These are phyloP conservation scores for Puccinia novopanici DNA, from an alignment of 1,284 basidiomycete species.

Conservation along the genomic window DNA sequence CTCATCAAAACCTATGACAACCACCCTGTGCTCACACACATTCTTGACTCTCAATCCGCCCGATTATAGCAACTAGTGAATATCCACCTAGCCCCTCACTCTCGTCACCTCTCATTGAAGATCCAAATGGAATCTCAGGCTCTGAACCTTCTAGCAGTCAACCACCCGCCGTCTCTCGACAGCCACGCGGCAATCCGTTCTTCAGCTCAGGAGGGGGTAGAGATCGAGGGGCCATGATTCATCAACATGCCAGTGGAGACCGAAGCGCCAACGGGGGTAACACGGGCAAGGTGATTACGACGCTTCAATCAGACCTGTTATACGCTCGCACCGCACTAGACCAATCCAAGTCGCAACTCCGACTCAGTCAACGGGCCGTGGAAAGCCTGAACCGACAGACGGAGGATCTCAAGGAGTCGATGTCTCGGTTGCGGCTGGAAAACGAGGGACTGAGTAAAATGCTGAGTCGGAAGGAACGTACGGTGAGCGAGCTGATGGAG, in stretches of 20 bases:
- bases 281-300: constrained; percentile 77
- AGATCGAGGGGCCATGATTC: constrained; percentile 50
- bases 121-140: not conserved
- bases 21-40: not conserved
- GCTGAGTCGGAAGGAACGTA: constrained; percentile 77
- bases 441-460: constrained; percentile 82
- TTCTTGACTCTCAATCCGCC: not conserved
- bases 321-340: constrained; percentile 76
- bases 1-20: too few species aligned
- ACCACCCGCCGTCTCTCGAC: constrained; percentile 1
- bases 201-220: constrained; percentile 46
- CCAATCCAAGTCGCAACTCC: constrained; percentile 75
- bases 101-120: constrained; percentile 15
- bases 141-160: constrained; percentile 18
- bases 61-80: not conserved
- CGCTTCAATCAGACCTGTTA: constrained; percentile 76
- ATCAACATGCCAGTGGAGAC: not conserved
- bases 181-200: constrained; percentile 34
- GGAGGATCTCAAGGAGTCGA: constrained; percentile 80
- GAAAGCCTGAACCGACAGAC: constrained; percentile 72
- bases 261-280: constrained; percentile 66
- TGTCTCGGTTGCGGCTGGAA: constrained; percentile 75
- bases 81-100: constrained; percentile 15
- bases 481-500: constrained; percentile 68
- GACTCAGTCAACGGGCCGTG: constrained; percentile 73